Base-by-base conservation (phyloP, 1,284 basidiomycete genomes). In the Ceratobasidium sp. region DNA sequence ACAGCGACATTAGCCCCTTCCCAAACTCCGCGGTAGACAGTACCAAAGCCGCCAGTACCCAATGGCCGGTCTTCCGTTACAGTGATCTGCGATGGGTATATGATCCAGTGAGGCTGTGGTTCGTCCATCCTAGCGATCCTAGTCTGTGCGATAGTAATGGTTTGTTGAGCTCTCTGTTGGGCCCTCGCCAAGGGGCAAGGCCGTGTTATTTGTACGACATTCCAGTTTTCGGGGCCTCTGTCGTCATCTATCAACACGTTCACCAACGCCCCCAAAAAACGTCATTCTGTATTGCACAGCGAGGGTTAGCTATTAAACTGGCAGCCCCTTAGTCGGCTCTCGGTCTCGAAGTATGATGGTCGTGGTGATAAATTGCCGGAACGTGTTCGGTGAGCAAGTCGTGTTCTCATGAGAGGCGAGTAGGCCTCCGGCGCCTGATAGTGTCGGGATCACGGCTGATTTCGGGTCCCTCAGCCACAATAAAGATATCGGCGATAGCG, bases 1-100 rank as follows among this genome's bases (percentile, higher is more conserved):
- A 79, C 57, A 16, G 79, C 79, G 41, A 79, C 77, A 18, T 50
- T 35, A 12, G 66, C 46, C 5, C 67, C 62, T 8, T 75, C 64
- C 78, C 78, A 79, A 23, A 71, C 55, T 20, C 77, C 79, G n/a
- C 71, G 59, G 65, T 64, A 78, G 8, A 74, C 75, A 5, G 70
- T 52, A 41, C 52, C 30, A 54, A 66, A 75, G 33, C 62, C 70
- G 46, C 66, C 66, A 10, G 35, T 64, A 12, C 74, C 69, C 52
- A 71, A 65, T 0, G 74, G 66, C 30, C 38, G 38, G 27, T 38
- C 50, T 27, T 77, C 59, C 20, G 23, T 50, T 14, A 77, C 57
- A 38, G 73, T 27, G 3, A 77, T 69, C 14, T 77, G 60, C 46
- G 57, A 48, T 10, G 75, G 67, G 35, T 35, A 59, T 30, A 77